Base-by-base conservation (phyloP, 768 basidiomycete species). In the Chalciporus piperatus region DNA sequence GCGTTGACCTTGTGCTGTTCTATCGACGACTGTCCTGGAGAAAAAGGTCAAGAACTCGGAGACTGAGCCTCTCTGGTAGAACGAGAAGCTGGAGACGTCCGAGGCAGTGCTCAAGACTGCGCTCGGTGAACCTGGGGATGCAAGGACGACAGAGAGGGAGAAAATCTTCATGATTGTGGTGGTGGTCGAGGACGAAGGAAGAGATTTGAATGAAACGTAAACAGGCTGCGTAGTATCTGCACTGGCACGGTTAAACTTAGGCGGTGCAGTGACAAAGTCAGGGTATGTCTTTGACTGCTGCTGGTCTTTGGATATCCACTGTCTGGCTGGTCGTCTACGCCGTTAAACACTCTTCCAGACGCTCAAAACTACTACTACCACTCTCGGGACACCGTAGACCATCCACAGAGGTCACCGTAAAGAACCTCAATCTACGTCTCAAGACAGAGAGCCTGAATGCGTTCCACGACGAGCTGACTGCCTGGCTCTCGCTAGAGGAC, bases 41-140 rank as follows among this genome's bases (percentile, higher is more conserved):
- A 97, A 88, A 79, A 98, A 98, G 22, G 82, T 79, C 83, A 98
- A 81, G 72, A 98, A 98, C 73, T 98, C 96, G 46, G 76, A 82
- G 46, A 96, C 84, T 16, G 88, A 84, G 42, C 91, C 86, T 55
- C 81, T 77, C 73, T 97, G 93, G 71, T 95, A 97, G 77, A 98
- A 98, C 27, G 88, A 87, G 76, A 95, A 98, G 11, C 87, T 87
- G 23, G 87, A 89, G 13, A 98, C 79, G 65, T 98, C 96, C 40
- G 78, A 82, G 14, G 87, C 84, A 35, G 73, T 78, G 57, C 76
- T 75, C 27, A 98, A 82, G 28, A 84, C 68, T 5, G 79, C 79
- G n/a, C 79, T 76, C 14, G 85, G 68, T 14, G 83, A 81, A 28
- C 80, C 79, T 9, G 84, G 75, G 5, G 87, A 84, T 16, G 86